phyloP scores from a whole-genome alignment of 306 rosid genomes.

The Acmispon strigosus region DNA sequence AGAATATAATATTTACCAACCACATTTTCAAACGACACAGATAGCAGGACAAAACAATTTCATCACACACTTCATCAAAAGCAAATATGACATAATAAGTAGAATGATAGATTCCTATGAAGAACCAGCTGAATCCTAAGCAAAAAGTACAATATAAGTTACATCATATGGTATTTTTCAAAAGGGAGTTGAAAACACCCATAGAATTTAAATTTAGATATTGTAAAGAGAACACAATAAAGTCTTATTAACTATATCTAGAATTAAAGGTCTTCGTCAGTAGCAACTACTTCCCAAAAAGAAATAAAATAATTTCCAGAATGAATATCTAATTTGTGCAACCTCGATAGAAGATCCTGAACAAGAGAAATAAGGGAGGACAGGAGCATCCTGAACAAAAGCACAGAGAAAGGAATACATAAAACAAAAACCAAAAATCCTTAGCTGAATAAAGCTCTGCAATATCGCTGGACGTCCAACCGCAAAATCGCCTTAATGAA shows the following conservation, averaged over 20 bases:
- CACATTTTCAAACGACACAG: not conserved
- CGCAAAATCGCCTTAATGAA: not conserved
- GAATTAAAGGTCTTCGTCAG: not conserved
- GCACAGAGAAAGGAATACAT: not conserved
- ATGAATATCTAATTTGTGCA: not conserved
- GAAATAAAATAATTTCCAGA: not conserved
- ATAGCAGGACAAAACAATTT: conserved; percentile 5
- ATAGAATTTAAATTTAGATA: conserved; percentile 1
- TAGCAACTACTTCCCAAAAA: not conserved
- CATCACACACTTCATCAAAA: not conserved
- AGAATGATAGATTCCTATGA: not conserved
- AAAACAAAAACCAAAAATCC: not conserved
- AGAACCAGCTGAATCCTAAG: not conserved
- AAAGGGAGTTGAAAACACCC: not conserved
- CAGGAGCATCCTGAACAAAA: not conserved
- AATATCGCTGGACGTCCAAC: not conserved
- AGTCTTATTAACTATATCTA: not conserved
- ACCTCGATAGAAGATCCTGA: not conserved
- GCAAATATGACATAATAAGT: not conserved
- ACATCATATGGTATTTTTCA: not conserved
- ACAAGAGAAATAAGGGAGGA: not conserved
- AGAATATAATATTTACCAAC: not conserved
- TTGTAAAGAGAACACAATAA: not conserved
- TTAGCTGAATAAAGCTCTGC: not conserved
- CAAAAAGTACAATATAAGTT: not conserved